Conservation (phyloP, 2,329 filamentous ascomycete genomes). For the Neopestalotiopsis clavispora region DNA sequence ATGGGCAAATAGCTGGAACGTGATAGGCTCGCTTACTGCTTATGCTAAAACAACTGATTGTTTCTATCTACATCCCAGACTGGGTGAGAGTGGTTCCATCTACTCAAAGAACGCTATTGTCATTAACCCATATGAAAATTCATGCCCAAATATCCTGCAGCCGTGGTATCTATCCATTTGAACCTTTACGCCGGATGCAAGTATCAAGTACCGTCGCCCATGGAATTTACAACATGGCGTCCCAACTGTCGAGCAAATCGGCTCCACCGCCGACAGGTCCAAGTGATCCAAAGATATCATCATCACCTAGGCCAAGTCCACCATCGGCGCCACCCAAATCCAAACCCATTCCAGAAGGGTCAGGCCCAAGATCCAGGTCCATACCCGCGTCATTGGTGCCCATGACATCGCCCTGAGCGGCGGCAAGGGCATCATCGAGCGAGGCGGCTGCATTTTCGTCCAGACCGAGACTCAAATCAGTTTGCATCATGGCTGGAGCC, state of each 20-base stretch:
- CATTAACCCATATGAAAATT: too few relatives aligned
- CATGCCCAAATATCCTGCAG: too few relatives aligned
- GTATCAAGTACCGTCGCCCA: not conserved
- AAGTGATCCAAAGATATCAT: constrained; percentile 50
- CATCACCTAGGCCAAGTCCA: constrained; percentile 42
- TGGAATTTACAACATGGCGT: constrained; percentile 23
- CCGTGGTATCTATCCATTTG: not conserved
- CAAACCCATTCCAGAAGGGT: constrained; percentile 32
- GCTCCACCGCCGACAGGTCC: constrained; percentile 27
- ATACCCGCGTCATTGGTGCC: constrained; percentile 43
- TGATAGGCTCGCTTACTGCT: too few relatives aligned
- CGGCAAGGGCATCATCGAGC: constrained; percentile 48
- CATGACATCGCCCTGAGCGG: constrained; percentile 42
- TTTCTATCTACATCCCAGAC: too few relatives aligned
- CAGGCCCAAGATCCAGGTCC: constrained; percentile 47
- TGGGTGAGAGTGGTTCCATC: too few relatives aligned
- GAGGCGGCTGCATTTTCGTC: constrained; percentile 42
- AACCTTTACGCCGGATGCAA: not conserved
- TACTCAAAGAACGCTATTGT: too few relatives aligned
- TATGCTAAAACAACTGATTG: too few relatives aligned
- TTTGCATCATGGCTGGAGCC: constrained; percentile 46
- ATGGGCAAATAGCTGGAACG: too few relatives aligned
- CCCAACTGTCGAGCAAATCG: constrained; percentile 36
- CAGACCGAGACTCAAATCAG: constrained; percentile 46
- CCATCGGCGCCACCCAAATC: constrained; percentile 44